These are phyloP conservation scores for Chlamydomonas schloesseri DNA, from an alignment of 139 green algal genomes.

Conservation along the genomic window DNA sequence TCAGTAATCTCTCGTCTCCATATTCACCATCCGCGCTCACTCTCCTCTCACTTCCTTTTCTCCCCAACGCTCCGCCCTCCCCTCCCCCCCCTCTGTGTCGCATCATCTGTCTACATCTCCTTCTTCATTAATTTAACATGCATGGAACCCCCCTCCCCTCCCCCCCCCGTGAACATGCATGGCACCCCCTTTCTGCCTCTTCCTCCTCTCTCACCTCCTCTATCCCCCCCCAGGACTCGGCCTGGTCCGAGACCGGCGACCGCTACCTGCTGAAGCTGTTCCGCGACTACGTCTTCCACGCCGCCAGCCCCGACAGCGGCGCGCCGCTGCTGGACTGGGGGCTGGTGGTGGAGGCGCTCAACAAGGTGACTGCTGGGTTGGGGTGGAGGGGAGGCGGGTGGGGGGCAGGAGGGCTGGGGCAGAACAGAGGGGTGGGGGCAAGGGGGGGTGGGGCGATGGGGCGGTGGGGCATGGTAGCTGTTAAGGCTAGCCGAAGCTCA, in stretches of 20 bases:
- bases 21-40: too few relatives aligned
- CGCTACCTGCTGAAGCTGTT: constrained; percentile 95
- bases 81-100: too few relatives aligned
- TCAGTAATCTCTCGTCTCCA: too few relatives aligned
- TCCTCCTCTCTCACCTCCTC: not conserved
- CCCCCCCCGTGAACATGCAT: too few relatives aligned
- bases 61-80: not conserved
- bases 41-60: too few relatives aligned
- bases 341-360: constrained; percentile 87
- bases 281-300: constrained; percentile 93
- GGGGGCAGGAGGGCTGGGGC: not conserved
- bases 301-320: constrained; percentile 74
- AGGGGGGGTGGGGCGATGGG: not conserved
- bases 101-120: too few relatives aligned
- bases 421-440: not conserved
- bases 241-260: constrained; percentile 79
- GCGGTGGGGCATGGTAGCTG: not conserved
- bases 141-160: too few relatives aligned
- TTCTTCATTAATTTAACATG: too few relatives aligned
- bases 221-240: constrained; percentile 27
- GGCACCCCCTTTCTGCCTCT: too few relatives aligned
- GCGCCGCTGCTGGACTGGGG: constrained; percentile 89
- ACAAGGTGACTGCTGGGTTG: too few relatives aligned
- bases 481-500: too few relatives aligned
- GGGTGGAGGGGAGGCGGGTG: too few relatives aligned